Evolutionary conservation across 1,284 basidiomycete genomes (phyloP).

Genomic region (Ganoderma resinaceum): DNA sequence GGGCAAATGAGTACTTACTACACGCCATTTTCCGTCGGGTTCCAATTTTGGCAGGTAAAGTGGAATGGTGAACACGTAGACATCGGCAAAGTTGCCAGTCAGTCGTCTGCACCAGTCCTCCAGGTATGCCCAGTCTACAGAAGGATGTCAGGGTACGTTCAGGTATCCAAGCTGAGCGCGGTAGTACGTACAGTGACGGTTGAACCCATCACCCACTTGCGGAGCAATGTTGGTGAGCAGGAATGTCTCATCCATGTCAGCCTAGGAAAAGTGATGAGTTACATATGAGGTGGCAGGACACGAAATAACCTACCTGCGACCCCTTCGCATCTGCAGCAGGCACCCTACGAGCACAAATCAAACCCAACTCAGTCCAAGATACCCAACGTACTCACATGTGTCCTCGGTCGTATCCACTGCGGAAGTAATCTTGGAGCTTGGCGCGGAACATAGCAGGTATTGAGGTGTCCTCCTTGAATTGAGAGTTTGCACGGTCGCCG

Average conservation of each 20-base stretch:
- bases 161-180: background rate
- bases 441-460: conserved; percentile 87
- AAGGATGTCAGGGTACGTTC: background rate
- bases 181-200: conserved; percentile 84
- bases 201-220: conserved; percentile 98
- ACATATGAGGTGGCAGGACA: background rate
- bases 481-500: conserved; percentile 80
- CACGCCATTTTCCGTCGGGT: conserved; percentile 91
- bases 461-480: conserved; percentile 85
- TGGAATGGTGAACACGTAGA: conserved; percentile 97
- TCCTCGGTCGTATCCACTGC: conserved; percentile 95
- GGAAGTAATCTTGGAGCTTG: conserved; percentile 89
- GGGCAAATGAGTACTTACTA: conserved; percentile 63
- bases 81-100: conserved; percentile 87
- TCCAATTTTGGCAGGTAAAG: conserved; percentile 92
- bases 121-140: conserved; percentile 91
- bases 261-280: conserved; percentile 46
- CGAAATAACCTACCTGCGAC: conserved; percentile 62
- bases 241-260: conserved; percentile 98
- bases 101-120: conserved; percentile 96
- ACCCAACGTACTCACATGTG: conserved; percentile 76
- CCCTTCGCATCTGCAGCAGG: conserved; percentile 97
- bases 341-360: conserved; percentile 61
- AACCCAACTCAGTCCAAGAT: background rate
- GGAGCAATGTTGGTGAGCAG: conserved; percentile 96